Evolutionary conservation across 108 stramenopile genomes (phyloP), one percentile per base, ranked within the genome.

Genomic region (Cyclostephanos tholiformis): DNA sequence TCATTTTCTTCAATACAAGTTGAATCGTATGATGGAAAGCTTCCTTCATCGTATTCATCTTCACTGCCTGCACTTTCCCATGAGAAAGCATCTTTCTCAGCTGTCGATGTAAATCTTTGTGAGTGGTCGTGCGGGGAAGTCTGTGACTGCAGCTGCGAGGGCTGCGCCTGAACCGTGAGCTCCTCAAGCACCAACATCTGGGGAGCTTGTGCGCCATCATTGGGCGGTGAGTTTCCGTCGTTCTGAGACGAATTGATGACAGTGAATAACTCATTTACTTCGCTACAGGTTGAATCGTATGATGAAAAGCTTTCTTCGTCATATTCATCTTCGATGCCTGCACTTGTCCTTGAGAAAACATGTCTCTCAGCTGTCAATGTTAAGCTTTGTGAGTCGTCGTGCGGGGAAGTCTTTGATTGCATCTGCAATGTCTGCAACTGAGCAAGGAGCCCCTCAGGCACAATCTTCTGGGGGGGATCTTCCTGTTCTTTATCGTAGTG

Each of bases 1-100:
- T 55, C 53, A 2, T 13, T 1, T 26, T 8, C 26, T 25, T 11
- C 23, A 0, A 12, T 55, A 26, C 23, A 26, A 26, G 20, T 55
- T 55, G 53, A 55, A 13, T 55, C 26, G 53, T 55, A 55, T 1
- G 53, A 55, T 26, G 14, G 53, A 55, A 55, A 55, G 53, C 53
- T 55, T 26, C 26, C 26, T 25, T 55, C 53, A 12, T 55, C 23
- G 11, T 55, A 27, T 25, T 25, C 14, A 55, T 55, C 53, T 12
- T 46, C 44, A 16, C 16, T 14, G 3, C 0, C 44, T 0, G 13
- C 3, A 17, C 44, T 14, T 46, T 46, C 16, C 44, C 44, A 0
- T 55, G 26, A 55, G 53, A 4, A 55, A 55, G 6, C 26, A 26
- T 55, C 53, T 2, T 12, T 23, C 2, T 55, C 53, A 13, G 53